Conservation (phyloP, 306 rosid species). For the Acacia crassicarpa region DNA sequence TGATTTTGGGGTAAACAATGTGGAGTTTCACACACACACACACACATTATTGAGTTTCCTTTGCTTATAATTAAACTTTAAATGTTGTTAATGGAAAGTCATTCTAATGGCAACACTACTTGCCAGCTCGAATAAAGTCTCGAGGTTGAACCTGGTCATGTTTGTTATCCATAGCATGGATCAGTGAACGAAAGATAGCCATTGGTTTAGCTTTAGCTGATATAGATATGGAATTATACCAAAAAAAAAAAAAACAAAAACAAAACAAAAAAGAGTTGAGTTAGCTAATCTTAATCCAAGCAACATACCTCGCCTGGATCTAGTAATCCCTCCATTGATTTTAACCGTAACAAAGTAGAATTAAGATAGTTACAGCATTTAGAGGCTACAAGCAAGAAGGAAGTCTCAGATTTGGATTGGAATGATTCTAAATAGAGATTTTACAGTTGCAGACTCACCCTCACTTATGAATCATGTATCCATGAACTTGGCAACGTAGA, state of each 20-base stretch:
- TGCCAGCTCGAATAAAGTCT: too few relatives aligned
- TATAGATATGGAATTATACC: too few relatives aligned
- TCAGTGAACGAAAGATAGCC: too few relatives aligned
- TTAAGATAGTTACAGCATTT: neutral
- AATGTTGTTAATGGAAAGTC: too few relatives aligned
- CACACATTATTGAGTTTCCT: neutral
- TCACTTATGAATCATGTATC: conserved; percentile 40
- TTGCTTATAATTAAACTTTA: neutral
- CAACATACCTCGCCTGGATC: neutral
- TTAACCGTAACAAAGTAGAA: neutral
- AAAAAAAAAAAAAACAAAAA: too few relatives aligned
- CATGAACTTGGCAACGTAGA: conserved; percentile 65
- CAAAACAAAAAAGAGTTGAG: too few relatives aligned
- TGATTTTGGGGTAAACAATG: neutral
- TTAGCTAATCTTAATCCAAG: neutral
- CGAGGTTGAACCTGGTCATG: too few relatives aligned
- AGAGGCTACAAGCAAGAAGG: neutral
- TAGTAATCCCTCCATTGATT: neutral
- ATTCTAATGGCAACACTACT: too few relatives aligned
- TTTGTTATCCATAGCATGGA: too few relatives aligned
- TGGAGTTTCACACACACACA: neutral
- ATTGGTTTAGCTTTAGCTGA: too few relatives aligned
- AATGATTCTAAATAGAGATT: neutral
- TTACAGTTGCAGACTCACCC: conserved; percentile 1
- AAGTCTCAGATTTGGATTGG: neutral